A percentile compares a stretch with the other conserved stretches of the same genome.
These are phyloP conservation scores for Fusarium sarcochroum DNA, from an alignment of 2,329 filamentous ascomycete genomes.

Conservation along the genomic window DNA sequence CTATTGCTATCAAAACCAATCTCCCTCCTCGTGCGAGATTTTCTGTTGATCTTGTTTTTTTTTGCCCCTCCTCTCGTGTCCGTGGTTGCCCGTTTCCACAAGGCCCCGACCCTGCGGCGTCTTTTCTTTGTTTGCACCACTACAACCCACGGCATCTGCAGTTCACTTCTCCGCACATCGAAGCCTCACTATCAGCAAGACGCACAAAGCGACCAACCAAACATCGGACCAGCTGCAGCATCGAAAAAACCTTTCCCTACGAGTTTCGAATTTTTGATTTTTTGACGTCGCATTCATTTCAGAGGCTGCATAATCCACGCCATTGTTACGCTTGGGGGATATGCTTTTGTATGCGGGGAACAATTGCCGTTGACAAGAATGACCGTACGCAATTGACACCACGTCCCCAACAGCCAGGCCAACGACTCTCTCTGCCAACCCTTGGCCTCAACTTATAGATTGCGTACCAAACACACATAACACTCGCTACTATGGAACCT, in stretches of 20 bases:
- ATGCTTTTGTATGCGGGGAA: constrained; percentile 46
- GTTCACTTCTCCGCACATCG: constrained; percentile 34
- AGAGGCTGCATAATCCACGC: constrained; percentile 20
- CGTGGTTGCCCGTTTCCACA: constrained; percentile 1
- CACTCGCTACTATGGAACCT: constrained; percentile 63
- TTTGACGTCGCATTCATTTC: constrained; percentile 8
- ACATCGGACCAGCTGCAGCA: constrained; percentile 12
- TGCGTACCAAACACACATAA: constrained; percentile 26
- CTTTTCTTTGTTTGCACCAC: constrained; percentile 32
- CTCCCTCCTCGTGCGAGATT: constrained; percentile 17
- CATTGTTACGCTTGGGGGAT: constrained; percentile 33
- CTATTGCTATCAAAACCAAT: constrained; percentile 32
- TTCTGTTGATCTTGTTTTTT: constrained; percentile 29
- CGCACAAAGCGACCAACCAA: constrained; percentile 27
- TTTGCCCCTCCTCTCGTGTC: constrained; percentile 16
- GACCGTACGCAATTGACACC: constrained; percentile 49
- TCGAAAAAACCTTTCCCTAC: constrained; percentile 22
- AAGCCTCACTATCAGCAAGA: constrained; percentile 24
- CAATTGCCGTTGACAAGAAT: constrained; percentile 48
- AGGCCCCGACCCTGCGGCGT: constrained; percentile 27
- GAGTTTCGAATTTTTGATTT: constrained; percentile 23
- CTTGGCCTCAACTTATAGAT: constrained; percentile 30
- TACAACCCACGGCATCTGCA: constrained; percentile 7
- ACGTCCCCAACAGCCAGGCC: constrained; percentile 37
- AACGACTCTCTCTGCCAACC: constrained; percentile 21